These are phyloP conservation scores for Sclerospora graminicola DNA, from an alignment of 352 stramenopile species.

Conservation along the genomic window DNA sequence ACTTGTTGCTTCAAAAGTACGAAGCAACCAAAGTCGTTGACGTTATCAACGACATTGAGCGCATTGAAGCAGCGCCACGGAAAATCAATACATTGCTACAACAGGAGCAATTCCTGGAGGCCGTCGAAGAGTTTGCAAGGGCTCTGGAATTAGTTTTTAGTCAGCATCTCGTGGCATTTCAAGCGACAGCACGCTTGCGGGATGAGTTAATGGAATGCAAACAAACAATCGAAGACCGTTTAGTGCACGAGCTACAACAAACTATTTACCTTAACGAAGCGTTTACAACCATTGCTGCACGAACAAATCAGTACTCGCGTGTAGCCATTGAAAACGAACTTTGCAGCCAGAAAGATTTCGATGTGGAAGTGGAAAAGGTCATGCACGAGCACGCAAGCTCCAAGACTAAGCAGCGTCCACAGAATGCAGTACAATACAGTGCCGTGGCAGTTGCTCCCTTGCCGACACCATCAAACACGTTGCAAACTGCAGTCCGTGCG, in stretches of 20 bases:
- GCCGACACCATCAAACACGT: slow-evolving; percentile 23
- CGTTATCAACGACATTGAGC: slow-evolving; percentile 79
- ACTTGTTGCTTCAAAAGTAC: slow-evolving; percentile 74
- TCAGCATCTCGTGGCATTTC: slow-evolving; percentile 67
- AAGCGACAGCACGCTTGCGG: slow-evolving; percentile 60
- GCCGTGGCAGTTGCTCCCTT: slow-evolving; percentile 1
- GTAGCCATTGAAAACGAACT: slow-evolving; percentile 61
- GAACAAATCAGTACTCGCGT: slow-evolving; percentile 60
- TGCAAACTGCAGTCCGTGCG: slow-evolving; percentile 45
- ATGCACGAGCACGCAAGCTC: slow-evolving; percentile 5
- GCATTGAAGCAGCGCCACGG: slow-evolving; percentile 53
- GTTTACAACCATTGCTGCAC: slow-evolving; percentile 45
- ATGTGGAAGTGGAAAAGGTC: slow-evolving; percentile 53
- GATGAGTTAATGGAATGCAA: slow-evolving; percentile 83
- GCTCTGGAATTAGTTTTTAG: slow-evolving; percentile 78
- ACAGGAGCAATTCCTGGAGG: slow-evolving; percentile 42
- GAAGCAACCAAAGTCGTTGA: slow-evolving; percentile 77
- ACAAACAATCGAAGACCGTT: slow-evolving; percentile 66
- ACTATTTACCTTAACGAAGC: slow-evolving; percentile 64
- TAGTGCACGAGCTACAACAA: slow-evolving; percentile 61
- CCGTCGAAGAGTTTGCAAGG: slow-evolving; percentile 61
- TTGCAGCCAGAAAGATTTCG: slow-evolving; percentile 42
- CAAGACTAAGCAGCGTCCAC: neutral
- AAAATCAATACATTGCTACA: slow-evolving; percentile 54
- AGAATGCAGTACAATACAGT: neutral